These are phyloP conservation scores for Logfia minima DNA, from an alignment of 129 eudicot genomes.

Conservation along the genomic window DNA sequence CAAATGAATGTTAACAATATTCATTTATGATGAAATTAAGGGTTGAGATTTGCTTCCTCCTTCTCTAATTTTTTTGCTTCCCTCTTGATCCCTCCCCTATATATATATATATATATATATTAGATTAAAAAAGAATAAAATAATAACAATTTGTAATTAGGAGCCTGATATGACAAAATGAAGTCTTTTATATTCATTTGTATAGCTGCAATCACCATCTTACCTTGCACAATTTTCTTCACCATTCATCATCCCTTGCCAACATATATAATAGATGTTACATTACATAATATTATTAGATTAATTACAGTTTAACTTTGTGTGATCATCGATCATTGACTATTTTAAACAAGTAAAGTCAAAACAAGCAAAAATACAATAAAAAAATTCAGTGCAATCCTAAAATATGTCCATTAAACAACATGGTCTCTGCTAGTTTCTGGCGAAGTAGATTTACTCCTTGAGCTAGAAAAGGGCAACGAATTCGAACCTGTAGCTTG, in stretches of 20 bases:
- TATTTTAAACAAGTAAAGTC: slow-evolving; percentile 15
- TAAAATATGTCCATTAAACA: slow-evolving; percentile 28
- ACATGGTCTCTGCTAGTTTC: slow-evolving; percentile 51
- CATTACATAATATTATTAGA: slow-evolving; percentile 4
- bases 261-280: slow-evolving; percentile 13
- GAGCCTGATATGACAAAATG: slow-evolving; percentile 28
- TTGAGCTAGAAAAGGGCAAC: slow-evolving; percentile 50
- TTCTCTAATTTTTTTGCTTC: no score
- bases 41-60: no score
- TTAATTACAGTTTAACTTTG: slow-evolving; percentile 37
- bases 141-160: neutral
- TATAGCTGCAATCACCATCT: slow-evolving; percentile 28
- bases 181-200: neutral
- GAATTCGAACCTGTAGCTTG: slow-evolving; percentile 43
- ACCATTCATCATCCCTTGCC: slow-evolving; percentile 34
- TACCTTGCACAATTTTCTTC: slow-evolving; percentile 31
- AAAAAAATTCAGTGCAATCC: slow-evolving; percentile 1
- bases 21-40: no score
- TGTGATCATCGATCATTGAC: slow-evolving; percentile 30
- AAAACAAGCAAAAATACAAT: slow-evolving; percentile 12
- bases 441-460: slow-evolving; percentile 73
- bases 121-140: neutral
- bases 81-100: no score
- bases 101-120: neutral
- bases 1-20: no score